phyloP scores from a whole-genome alignment of 2,329 filamentous ascomycete genomes.

The Cladosporium sp. region DNA sequence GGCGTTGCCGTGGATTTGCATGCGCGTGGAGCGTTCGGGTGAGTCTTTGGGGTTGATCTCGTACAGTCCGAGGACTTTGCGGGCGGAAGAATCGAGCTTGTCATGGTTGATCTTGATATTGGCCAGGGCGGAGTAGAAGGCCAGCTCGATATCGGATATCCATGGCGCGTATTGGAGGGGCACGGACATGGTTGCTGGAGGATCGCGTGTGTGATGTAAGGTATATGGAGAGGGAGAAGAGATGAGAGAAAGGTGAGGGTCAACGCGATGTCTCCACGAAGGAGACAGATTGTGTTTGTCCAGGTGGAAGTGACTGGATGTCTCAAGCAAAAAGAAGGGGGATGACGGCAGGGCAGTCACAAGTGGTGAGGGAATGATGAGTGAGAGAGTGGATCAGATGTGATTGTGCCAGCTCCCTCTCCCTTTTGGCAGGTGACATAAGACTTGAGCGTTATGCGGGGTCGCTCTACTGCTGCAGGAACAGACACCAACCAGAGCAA shows the following conservation, averaged over 20 bases:
- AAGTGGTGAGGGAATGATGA: not conserved
- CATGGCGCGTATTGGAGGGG: slow-evolving; percentile 78
- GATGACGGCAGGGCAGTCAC: no score
- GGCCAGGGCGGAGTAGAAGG: slow-evolving; percentile 92
- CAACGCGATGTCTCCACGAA: no score
- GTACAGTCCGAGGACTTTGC: slow-evolving; percentile 82
- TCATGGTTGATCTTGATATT: slow-evolving; percentile 94
- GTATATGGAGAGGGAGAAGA: not conserved
- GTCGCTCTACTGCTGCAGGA: not conserved
- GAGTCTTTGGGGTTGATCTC: slow-evolving; percentile 70
- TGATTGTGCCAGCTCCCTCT: no score
- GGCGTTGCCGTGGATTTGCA: slow-evolving; percentile 86
- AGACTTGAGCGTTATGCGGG: not conserved
- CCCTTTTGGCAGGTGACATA: no score
- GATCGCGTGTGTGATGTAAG: not conserved
- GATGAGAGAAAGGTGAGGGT: no score
- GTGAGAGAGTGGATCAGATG: not conserved
- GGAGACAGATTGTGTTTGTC: no score
- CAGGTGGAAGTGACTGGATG: no score
- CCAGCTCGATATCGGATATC: slow-evolving; percentile 88
- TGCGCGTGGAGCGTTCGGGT: slow-evolving; percentile 73
- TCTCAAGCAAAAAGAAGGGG: no score
- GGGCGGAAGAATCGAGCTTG: slow-evolving; percentile 90
- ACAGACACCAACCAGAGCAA: not conserved
- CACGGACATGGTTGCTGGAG: slow-evolving; percentile 1